A percentile compares a stretch with the other conserved stretches of the same genome.
These are phyloP conservation scores for Danielozyma ontarioensis DNA, from an alignment of 805 yeast genomes.

Conservation along the genomic window DNA sequence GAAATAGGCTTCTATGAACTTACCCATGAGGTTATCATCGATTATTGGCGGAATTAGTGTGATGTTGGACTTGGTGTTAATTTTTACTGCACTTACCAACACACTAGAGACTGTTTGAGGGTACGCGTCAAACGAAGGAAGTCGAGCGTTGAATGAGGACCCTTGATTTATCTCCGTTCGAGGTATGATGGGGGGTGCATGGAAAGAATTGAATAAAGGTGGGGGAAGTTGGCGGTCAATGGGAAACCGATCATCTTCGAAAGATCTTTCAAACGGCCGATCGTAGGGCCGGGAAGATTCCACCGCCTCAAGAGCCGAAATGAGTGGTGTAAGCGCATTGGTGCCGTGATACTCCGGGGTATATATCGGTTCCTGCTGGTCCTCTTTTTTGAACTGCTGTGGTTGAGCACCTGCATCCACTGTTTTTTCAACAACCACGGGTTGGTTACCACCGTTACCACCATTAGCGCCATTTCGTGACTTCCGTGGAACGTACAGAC, in stretches of 20 bases:
- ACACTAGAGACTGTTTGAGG: slow-evolving; percentile 7
- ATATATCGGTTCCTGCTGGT: too few species aligned
- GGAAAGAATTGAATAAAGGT: slow-evolving; percentile 1
- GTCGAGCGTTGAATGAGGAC: slow-evolving; percentile 10
- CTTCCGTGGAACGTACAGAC: slow-evolving; percentile 39
- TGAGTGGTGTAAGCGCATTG: not conserved
- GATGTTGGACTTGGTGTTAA: slow-evolving; percentile 25
- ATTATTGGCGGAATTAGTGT: slow-evolving; percentile 19
- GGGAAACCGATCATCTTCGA: slow-evolving; percentile 2
- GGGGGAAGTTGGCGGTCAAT: not conserved
- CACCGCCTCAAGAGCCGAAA: not conserved
- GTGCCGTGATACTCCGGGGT: slow-evolving; percentile 1
- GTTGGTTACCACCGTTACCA: too few species aligned
- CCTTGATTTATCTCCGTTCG: too few species aligned
- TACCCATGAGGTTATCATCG: slow-evolving; percentile 25
- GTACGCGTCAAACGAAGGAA: slow-evolving; percentile 5
- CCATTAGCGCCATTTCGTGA: slow-evolving; percentile 20
- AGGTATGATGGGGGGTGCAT: too few species aligned
- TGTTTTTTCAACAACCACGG: too few species aligned
- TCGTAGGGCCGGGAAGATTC: not conserved
- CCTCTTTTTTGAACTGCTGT: too few species aligned
- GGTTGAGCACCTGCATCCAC: too few species aligned
- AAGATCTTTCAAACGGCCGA: not conserved
- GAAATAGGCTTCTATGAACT: slow-evolving; percentile 40
- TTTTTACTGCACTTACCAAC: slow-evolving; percentile 15